Evolutionary conservation across 2,329 filamentous ascomycete species (phyloP), one percentile per base, ranked within the genome.

Genomic region (Dothistroma pini): DNA sequence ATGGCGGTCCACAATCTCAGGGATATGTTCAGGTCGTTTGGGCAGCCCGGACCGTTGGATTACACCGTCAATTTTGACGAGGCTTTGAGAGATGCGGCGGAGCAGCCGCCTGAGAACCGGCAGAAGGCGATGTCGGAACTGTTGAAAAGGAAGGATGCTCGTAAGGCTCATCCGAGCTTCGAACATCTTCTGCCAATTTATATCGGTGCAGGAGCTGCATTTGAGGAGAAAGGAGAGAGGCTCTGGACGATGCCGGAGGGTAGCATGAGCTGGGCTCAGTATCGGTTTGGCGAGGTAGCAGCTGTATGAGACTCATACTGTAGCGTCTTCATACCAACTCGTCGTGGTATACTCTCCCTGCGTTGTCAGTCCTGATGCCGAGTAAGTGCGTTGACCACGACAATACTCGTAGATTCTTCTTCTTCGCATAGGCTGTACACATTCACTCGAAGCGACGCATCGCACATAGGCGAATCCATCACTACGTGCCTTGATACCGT

Each of bases 81-180:
- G 14, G 73, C 72, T 6, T 58, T 75, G 57, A 72, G 69, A 47
- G 66, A 71, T 12, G 75, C 74, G 0, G 73, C 70, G 9, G 72
- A 75, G 62, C 57, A 53, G 65, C 57, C 58, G 54, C 67, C 70
- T 16, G 68, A 72, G 38, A 58, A 64, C 8, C 68, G 75, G 51
- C 68, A 72, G 57, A 64, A 68, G 49, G 72, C 70, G 9, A 76
- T 77, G 74, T 63, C 65, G n/a, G 70, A 65, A 11, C 62, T 78
- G 63, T 56, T 78, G 56, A 70, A 70, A 56, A 65, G 72, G 53
- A 64, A 64, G n/a, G 84, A 86, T 77, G 83, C 84, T 1, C 80
- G 83, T 62, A 78, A 82, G 69, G 85, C 86, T 10, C 86, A 89
- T 77, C 86, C 86, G n/a, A 80, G 76, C 2, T 82, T 86, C 65